Evolutionary conservation across 176 grass and related monocot species (phyloP).

Genomic region (Cenchrus fungigraminus): DNA sequence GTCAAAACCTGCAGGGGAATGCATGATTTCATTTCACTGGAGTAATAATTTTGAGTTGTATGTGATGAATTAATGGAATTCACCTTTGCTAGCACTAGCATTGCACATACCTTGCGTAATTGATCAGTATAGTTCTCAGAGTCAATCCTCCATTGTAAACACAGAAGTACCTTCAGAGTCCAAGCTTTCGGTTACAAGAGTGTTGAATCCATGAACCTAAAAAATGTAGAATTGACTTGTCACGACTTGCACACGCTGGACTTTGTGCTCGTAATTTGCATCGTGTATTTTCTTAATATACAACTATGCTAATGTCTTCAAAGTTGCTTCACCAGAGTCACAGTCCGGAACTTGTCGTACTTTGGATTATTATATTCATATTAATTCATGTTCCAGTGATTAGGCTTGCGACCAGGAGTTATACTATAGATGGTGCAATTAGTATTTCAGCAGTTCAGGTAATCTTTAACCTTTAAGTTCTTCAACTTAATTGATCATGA

Average conservation of each 20-base stretch:
- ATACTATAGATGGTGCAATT: constrained; percentile 90
- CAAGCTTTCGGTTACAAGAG: background rate
- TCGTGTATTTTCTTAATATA: background rate
- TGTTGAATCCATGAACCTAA: background rate
- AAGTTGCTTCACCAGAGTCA: background rate
- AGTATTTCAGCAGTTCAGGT: constrained; percentile 99
- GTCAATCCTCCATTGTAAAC: background rate
- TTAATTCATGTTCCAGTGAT: constrained; percentile 52
- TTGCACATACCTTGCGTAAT: background rate
- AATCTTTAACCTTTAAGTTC: background rate
- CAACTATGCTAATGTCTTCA: background rate
- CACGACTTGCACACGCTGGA: too few relatives aligned
- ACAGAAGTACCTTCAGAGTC: background rate
- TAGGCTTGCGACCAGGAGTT: constrained; percentile 89
- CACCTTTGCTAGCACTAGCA: background rate
- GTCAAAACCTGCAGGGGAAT: background rate
- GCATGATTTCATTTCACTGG: background rate
- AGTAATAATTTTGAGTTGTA: background rate
- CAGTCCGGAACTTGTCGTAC: background rate
- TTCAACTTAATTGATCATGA: background rate
- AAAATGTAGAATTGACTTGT: too few relatives aligned
- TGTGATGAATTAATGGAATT: background rate
- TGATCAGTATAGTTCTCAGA: background rate
- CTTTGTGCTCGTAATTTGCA: background rate
- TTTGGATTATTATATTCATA: constrained; percentile 29